Conservation (phyloP, 371 early-diverging fungal genomes). For the Dichotomocladium elegans region DNA sequence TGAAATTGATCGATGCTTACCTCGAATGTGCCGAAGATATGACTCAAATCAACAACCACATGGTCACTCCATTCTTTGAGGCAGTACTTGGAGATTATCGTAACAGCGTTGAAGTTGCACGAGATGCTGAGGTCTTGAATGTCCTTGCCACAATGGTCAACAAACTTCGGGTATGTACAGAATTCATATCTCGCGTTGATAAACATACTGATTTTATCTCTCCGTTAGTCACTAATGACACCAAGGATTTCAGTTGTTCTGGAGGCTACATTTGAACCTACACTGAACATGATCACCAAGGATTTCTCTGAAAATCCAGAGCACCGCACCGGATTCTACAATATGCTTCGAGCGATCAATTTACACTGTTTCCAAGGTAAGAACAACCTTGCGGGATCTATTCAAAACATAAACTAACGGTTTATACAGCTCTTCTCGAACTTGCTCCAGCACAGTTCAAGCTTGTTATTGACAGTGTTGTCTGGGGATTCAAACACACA, state of each 20-base stretch:
- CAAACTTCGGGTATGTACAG: conserved; percentile 68
- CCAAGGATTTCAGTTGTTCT: conserved; percentile 82
- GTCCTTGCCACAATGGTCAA: conserved; percentile 84
- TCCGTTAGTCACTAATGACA: conserved; percentile 61
- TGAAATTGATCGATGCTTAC: conserved; percentile 86
- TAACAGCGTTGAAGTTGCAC: conserved; percentile 78
- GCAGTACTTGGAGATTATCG: conserved; percentile 88
- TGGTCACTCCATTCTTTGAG: conserved; percentile 91
- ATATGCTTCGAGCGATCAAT: conserved; percentile 84
- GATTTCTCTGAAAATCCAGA: conserved; percentile 97
- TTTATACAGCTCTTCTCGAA: conserved; percentile 66
- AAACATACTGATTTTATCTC: too few relatives aligned
- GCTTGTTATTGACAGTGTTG: conserved; percentile 85
- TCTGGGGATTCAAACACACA: conserved; percentile 99
- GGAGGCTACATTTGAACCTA: conserved; percentile 92
- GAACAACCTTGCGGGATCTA: too few relatives aligned
- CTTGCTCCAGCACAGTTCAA: conserved; percentile 85
- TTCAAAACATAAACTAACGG: too few relatives aligned
- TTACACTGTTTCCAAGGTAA: conserved; percentile 81
- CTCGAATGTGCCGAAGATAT: conserved; percentile 81
- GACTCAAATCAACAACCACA: conserved; percentile 63
- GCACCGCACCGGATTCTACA: conserved; percentile 92
- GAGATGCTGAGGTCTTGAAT: conserved; percentile 93
- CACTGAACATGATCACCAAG: conserved; percentile 96
- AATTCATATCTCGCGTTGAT: too few relatives aligned